phyloP scores from a whole-genome alignment of 495 filamentous ascomycete species.

The Aspergillus sparsus region DNA sequence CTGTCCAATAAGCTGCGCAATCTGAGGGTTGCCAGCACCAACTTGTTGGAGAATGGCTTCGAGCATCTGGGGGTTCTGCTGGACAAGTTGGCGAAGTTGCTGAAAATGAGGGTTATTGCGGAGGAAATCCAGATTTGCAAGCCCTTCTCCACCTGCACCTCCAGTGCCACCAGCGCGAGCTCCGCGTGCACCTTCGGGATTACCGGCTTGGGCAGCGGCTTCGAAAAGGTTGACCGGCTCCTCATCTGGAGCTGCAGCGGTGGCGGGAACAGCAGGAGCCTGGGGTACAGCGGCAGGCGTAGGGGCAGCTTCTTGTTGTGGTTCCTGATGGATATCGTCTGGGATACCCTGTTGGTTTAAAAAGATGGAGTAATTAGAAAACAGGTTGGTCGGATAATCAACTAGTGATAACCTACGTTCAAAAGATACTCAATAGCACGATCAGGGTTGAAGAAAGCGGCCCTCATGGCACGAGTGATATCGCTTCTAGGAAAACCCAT shows the following conservation, averaged over 20 bases:
- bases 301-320: slow-evolving; percentile 47
- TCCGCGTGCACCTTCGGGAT: slow-evolving; percentile 52
- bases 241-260: slow-evolving; percentile 47
- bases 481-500: slow-evolving; percentile 91
- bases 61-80: slow-evolving; percentile 96
- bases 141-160: slow-evolving; percentile 55
- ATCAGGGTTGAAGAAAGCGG: slow-evolving; percentile 94
- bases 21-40: slow-evolving; percentile 90
- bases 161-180: slow-evolving; percentile 53
- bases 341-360: slow-evolving; percentile 74
- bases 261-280: slow-evolving; percentile 35
- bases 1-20: slow-evolving; percentile 84
- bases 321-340: slow-evolving; percentile 73
- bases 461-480: slow-evolving; percentile 91
- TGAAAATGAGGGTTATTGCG: slow-evolving; percentile 96
- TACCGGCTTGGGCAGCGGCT: slow-evolving; percentile 77
- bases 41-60: slow-evolving; percentile 97
- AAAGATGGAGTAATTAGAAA: slow-evolving; percentile 11
- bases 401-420: slow-evolving; percentile 58
- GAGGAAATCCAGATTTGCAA: slow-evolving; percentile 89
- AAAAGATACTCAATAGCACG: slow-evolving; percentile 95
- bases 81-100: slow-evolving; percentile 93
- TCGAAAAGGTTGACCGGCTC: slow-evolving; percentile 92
- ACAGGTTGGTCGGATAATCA: neutral
- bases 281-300: slow-evolving; percentile 34